phyloP scores from a whole-genome alignment of 768 basidiomycete species.

The Boletus rubropictus region DNA sequence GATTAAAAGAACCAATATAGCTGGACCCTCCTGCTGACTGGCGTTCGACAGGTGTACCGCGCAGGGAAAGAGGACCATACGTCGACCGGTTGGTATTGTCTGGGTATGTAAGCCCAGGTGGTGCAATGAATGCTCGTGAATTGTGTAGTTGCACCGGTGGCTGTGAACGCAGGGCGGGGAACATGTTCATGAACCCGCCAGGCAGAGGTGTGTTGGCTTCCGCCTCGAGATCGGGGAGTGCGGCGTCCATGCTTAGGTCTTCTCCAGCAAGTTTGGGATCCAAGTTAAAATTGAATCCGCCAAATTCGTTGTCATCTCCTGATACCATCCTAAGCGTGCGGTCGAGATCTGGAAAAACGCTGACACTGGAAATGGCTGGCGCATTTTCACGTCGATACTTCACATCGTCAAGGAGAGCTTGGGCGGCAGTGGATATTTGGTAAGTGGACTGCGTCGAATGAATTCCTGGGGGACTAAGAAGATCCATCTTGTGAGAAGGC shows the following conservation, averaged over 20 bases:
- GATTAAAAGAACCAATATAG: slow-evolving; percentile 76
- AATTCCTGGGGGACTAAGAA: slow-evolving; percentile 39
- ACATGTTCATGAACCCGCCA: slow-evolving; percentile 64
- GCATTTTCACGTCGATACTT: slow-evolving; percentile 64
- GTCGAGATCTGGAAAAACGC: slow-evolving; percentile 86
- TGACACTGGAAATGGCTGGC: slow-evolving; percentile 37
- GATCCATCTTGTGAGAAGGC: slow-evolving; percentile 46
- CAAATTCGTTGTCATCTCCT: slow-evolving; percentile 52
- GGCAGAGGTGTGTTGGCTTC: slow-evolving; percentile 51
- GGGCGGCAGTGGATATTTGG: slow-evolving; percentile 83
- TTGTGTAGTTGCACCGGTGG: slow-evolving; percentile 18
- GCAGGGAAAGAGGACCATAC: slow-evolving; percentile 47
- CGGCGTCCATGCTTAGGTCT: slow-evolving; percentile 35
- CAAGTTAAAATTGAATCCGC: slow-evolving; percentile 81
- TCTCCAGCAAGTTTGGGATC: slow-evolving; percentile 67
- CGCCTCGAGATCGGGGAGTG: slow-evolving; percentile 44
- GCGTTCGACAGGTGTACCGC: slow-evolving; percentile 40
- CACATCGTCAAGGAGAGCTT: slow-evolving; percentile 79
- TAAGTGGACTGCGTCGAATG: slow-evolving; percentile 52
- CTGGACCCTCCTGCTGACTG: slow-evolving; percentile 42
- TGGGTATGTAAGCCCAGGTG: slow-evolving; percentile 51
- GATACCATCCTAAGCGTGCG: slow-evolving; percentile 71
- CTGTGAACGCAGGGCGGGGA: slow-evolving; percentile 52
- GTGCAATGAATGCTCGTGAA: slow-evolving; percentile 36
- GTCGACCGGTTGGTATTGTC: slow-evolving; percentile 45